Conservation (phyloP, 768 basidiomycete species). For the Hericium coralloides region DNA sequence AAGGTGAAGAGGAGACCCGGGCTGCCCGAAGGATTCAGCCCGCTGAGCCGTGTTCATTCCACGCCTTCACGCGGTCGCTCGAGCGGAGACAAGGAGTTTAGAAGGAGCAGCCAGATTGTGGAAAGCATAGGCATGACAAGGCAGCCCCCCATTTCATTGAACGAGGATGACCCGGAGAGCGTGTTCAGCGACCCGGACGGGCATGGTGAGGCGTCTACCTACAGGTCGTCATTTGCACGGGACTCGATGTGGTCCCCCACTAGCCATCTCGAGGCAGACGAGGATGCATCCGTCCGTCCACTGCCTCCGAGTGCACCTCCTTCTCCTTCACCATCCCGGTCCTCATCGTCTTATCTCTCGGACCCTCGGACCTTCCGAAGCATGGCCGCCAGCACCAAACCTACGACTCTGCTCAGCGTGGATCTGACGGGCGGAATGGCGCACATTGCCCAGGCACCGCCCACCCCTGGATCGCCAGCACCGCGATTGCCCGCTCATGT, state of each 20-base stretch:
- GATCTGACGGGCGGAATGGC: slow-evolving; percentile 81
- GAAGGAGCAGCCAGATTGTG: slow-evolving; percentile 12
- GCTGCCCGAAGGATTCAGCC: slow-evolving; percentile 11
- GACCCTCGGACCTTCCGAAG: slow-evolving; percentile 76
- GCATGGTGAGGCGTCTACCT: slow-evolving; percentile 33
- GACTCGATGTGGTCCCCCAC: slow-evolving; percentile 77
- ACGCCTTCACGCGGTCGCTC: slow-evolving; percentile 14
- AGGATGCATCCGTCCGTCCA: slow-evolving; percentile 88
- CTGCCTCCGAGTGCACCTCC: slow-evolving; percentile 83
- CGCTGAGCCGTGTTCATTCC: slow-evolving; percentile 13
- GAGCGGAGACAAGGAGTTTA: slow-evolving; percentile 14
- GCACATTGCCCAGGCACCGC: slow-evolving; percentile 82
- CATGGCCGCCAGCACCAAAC: slow-evolving; percentile 85
- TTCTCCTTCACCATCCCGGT: slow-evolving; percentile 78
- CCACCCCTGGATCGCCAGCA: slow-evolving; percentile 44
- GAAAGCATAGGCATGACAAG: slow-evolving; percentile 11
- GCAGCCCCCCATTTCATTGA: slow-evolving; percentile 47
- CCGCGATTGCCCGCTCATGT: slow-evolving; percentile 51
- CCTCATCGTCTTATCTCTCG: slow-evolving; percentile 77
- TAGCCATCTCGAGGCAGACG: slow-evolving; percentile 77
- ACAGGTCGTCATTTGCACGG: slow-evolving; percentile 51
- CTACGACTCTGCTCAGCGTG: slow-evolving; percentile 87
- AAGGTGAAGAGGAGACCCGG: slow-evolving; percentile 9
- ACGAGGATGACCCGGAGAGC: slow-evolving; percentile 34
- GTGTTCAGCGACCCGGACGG: slow-evolving; percentile 20